These are phyloP conservation scores for Cephalotrichum gorgonifer DNA, from an alignment of 2,329 filamentous ascomycete species.

Conservation along the genomic window DNA sequence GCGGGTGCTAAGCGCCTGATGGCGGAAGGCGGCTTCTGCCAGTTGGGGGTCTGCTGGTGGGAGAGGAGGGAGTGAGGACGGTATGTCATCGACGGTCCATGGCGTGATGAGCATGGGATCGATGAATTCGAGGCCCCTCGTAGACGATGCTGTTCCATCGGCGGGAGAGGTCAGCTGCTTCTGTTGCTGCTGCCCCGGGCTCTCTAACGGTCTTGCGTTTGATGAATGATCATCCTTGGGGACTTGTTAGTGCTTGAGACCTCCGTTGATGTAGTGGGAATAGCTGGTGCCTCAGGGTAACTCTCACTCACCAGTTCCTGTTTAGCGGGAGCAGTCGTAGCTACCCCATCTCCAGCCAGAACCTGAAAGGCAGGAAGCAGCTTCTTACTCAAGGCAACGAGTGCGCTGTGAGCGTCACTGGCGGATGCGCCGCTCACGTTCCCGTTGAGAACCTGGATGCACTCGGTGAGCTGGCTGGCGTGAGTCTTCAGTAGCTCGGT, in stretches of 20 bases:
- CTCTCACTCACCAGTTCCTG: too few species aligned
- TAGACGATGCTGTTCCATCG: neutral
- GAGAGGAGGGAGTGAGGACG: slow-evolving; percentile 40
- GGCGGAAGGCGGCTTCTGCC: slow-evolving; percentile 56
- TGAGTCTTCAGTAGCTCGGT: slow-evolving; percentile 20
- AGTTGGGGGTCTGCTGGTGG: slow-evolving; percentile 53
- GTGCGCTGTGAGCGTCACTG: slow-evolving; percentile 11
- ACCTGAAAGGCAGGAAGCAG: slow-evolving; percentile 17
- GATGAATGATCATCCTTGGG: neutral
- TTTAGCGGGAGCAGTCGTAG: neutral
- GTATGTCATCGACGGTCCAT: slow-evolving; percentile 41
- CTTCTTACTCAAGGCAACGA: slow-evolving; percentile 12
- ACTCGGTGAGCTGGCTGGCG: slow-evolving; percentile 26
- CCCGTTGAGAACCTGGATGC: slow-evolving; percentile 21
- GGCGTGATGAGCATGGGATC: slow-evolving; percentile 23
- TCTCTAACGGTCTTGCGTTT: neutral
- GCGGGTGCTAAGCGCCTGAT: slow-evolving; percentile 37
- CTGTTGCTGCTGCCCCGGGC: neutral
- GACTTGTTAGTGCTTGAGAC: slow-evolving; percentile 7
- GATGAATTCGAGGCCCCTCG: slow-evolving; percentile 7
- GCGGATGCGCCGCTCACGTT: slow-evolving; percentile 8
- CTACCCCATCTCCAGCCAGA: slow-evolving; percentile 4
- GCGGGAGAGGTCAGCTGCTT: neutral
- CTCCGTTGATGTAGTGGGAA: neutral
- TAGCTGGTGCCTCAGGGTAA: slow-evolving; percentile 6